Conservation (phyloP, 768 basidiomycete genomes). For the Trametes gibbosa region DNA sequence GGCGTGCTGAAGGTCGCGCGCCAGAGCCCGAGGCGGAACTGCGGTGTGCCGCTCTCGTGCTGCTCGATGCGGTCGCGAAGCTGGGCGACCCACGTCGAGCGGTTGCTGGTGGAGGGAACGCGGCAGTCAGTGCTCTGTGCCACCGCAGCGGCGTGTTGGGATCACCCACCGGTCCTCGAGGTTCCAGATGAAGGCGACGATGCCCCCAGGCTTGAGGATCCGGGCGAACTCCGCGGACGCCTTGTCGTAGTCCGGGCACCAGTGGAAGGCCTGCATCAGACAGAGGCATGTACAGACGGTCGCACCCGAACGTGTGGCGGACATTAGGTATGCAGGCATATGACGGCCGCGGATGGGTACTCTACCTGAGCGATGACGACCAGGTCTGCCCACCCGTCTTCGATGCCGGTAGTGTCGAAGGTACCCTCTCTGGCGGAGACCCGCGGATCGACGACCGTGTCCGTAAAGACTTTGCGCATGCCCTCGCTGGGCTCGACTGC, state of each 20-base stretch:
- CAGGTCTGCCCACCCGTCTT: conserved; percentile 73
- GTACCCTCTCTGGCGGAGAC: conserved; percentile 60
- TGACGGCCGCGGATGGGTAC: neutral
- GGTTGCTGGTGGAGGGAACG: conserved; percentile 38
- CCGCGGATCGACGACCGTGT: conserved; percentile 52
- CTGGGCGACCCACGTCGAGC: conserved; percentile 71
- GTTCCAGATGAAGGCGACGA: conserved; percentile 84
- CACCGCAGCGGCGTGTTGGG: neutral
- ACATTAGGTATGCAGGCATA: too few species aligned
- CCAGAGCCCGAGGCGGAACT: conserved; percentile 79
- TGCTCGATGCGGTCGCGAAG: conserved; percentile 67
- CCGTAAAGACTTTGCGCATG: conserved; percentile 73
- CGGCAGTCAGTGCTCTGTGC: neutral
- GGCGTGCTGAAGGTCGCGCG: conserved; percentile 61
- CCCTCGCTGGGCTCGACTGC: conserved; percentile 86
- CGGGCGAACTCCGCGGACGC: conserved; percentile 77
- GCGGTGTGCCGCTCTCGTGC: conserved; percentile 73
- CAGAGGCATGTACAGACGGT: neutral
- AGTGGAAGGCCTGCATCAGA: conserved; percentile 78
- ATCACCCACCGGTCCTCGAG: conserved; percentile 68
- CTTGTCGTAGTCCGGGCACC: conserved; percentile 77
- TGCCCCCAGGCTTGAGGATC: conserved; percentile 73
- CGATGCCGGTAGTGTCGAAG: conserved; percentile 62
- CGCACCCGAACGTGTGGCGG: neutral
- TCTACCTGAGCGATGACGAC: conserved; percentile 71